A percentile compares a stretch with the other conserved stretches of the same genome.
These are phyloP conservation scores for Thamnidium elegans DNA, from an alignment of 192 early-diverging fungal species.

Conservation along the genomic window DNA sequence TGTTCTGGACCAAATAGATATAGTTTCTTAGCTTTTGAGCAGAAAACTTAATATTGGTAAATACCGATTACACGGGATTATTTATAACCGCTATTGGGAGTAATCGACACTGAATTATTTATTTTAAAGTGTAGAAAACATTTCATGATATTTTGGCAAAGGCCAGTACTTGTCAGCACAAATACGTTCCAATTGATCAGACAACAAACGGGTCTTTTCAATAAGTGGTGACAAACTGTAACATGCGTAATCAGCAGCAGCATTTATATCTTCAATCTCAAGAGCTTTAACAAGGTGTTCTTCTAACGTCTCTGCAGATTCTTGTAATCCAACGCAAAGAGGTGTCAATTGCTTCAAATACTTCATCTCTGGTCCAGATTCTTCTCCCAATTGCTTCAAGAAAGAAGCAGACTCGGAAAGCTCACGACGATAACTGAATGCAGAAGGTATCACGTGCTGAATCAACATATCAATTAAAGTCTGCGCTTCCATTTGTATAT, in stretches of 20 bases:
- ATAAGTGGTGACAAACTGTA: conserved; percentile 66
- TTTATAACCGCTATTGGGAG: no score
- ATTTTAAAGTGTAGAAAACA: conserved; percentile 70
- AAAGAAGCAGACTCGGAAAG: conserved; percentile 79
- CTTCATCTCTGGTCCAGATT: conserved; percentile 64
- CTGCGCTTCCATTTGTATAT: conserved; percentile 89
- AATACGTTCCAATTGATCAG: conserved; percentile 77
- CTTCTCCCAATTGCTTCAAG: conserved; percentile 60
- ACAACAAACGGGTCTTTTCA: conserved; percentile 62
- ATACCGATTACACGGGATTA: no score
- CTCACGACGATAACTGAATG: conserved; percentile 84
- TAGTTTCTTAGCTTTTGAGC: no score
- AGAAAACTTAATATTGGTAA: no score
- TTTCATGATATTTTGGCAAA: conserved; percentile 95
- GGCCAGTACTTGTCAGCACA: conserved; percentile 94
- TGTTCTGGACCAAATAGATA: no score
- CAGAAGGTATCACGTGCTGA: conserved; percentile 86
- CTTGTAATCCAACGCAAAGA: conserved; percentile 56
- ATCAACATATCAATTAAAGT: conserved; percentile 80
- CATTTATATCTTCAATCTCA: conserved; percentile 52
- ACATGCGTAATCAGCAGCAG: conserved; percentile 64
- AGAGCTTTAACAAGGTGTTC: conserved; percentile 57
- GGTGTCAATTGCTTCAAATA: conserved; percentile 68
- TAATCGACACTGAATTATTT: no score
- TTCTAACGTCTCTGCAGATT: conserved; percentile 52